Conservation (phyloP, 495 filamentous ascomycete genomes). For the Oidiodendron maius region DNA sequence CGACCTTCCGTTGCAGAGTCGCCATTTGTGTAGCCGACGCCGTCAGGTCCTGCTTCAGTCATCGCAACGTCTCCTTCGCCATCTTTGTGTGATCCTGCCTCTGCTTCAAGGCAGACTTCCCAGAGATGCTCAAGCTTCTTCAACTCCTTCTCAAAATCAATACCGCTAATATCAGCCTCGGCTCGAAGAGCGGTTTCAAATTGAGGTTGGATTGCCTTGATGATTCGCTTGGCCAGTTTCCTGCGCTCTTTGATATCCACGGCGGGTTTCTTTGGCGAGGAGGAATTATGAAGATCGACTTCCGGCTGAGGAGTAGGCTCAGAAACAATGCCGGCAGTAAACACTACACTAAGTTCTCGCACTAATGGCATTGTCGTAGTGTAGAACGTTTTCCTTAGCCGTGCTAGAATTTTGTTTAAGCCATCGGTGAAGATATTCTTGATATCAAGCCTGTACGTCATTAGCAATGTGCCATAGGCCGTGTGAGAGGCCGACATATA, state of each 20-base stretch:
- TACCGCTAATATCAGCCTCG: slow-evolving; percentile 70
- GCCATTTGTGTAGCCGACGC: not conserved
- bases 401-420: slow-evolving; percentile 54
- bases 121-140: slow-evolving; percentile 69
- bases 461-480: slow-evolving; percentile 32
- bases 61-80: slow-evolving; percentile 14
- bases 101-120: slow-evolving; percentile 46
- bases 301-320: slow-evolving; percentile 19
- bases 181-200: slow-evolving; percentile 72
- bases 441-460: slow-evolving; percentile 55
- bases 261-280: slow-evolving; percentile 9
- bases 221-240: slow-evolving; percentile 73
- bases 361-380: slow-evolving; percentile 69
- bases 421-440: slow-evolving; percentile 65
- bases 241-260: slow-evolving; percentile 49
- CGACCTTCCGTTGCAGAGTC: not conserved
- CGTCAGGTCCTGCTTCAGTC: slow-evolving; percentile 4
- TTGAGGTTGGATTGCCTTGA: slow-evolving; percentile 70
- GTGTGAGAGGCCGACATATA: slow-evolving; percentile 11
- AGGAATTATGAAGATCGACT: slow-evolving; percentile 24
- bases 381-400: slow-evolving; percentile 66
- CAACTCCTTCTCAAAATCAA: slow-evolving; percentile 60
- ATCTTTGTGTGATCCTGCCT: slow-evolving; percentile 13
- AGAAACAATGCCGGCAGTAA: slow-evolving; percentile 59
- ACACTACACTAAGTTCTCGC: slow-evolving; percentile 62